Conservation (phyloP, 2,329 filamentous ascomycete species). For the Fusarium sp. region DNA sequence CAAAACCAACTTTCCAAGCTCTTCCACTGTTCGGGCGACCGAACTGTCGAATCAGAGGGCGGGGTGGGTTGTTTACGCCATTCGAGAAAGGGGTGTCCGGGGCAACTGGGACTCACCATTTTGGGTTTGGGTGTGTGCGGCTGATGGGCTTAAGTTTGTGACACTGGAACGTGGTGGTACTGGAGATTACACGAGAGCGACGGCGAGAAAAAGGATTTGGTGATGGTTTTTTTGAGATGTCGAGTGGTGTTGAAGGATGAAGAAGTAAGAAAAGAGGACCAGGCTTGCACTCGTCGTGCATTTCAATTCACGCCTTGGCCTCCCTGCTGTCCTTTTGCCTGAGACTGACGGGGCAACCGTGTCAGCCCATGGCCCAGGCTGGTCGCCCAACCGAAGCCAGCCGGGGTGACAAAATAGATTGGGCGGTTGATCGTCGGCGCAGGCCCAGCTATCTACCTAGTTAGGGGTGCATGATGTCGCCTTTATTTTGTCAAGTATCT, state of each 20-base stretch:
- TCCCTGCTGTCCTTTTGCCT: conserved; percentile 38
- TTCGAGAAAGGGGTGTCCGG: conserved; percentile 42
- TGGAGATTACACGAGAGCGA: not conserved
- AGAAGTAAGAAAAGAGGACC: conserved; percentile 36
- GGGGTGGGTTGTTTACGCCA: conserved; percentile 49
- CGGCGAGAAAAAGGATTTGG: conserved; percentile 7
- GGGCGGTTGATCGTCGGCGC: not conserved
- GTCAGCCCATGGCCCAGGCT: conserved; percentile 24
- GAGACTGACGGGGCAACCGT: conserved; percentile 47
- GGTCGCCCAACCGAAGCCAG: conserved; percentile 21
- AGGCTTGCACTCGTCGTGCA: conserved; percentile 36
- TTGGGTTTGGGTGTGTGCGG: conserved; percentile 37
- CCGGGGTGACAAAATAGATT: not conserved
- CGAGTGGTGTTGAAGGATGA: conserved; percentile 39
- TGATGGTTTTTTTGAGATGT: conserved; percentile 12
- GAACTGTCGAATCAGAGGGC: conserved; percentile 48
- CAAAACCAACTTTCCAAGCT: conserved; percentile 38
- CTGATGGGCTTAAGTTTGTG: conserved; percentile 24
- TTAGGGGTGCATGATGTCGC: not conserved
- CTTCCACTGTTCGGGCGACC: conserved; percentile 20
- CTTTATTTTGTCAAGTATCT: conserved; percentile 6
- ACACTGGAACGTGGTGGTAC: not conserved
- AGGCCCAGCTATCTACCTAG: not conserved
- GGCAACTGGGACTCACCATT: conserved; percentile 51
- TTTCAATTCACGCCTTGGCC: conserved; percentile 41